Base-by-base conservation (phyloP, 2,329 filamentous ascomycete genomes). In the Phyllosticta ampelicida region DNA sequence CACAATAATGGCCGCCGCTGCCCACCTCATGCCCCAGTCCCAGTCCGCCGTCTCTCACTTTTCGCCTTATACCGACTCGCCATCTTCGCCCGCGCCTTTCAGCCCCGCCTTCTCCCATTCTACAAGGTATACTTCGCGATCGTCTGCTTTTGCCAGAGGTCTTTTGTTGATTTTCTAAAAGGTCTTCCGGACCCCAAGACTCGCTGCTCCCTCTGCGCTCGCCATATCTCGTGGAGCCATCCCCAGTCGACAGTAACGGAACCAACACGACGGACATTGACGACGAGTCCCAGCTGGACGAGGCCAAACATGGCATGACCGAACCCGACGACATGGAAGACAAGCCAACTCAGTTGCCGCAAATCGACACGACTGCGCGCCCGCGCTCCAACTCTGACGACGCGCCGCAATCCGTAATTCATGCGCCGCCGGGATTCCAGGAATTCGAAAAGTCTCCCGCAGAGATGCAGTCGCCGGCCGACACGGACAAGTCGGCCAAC, bases 321-420 rank as follows among this genome's bases (percentile, higher is more conserved):
- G 67, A 58, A 65, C 51, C 49, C 36, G 23, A 64, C 65, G 36
- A 74, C 70, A 61, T 73, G 72, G 61, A 65, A 73, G 55, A 66
- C 66, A 51, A 16, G 26, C 48, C 54, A 50, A 51, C 58, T 55
- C 68, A 72, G 66, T 72, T 75, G 52, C 68, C 67, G 28, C 74
- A 72, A 67, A 71, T 81, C 53, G 72, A 80, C 61, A 81, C 77
- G 8, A 65, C 70, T 18, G 61, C 65, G 51, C 68, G 70, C 55
- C 62, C 67, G 26, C 70, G 73, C 66, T 86, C 70, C 75, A 84
- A 68, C 56, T 80, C 80, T 21, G 85, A 84, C 61, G 89, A 95
- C 63, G 89, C 91, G 64, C 86, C 90, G 21, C 81, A 89, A 56
- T 96, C 91, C 1, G 91, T 95, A 57, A 96, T 96, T 64, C 91